These are phyloP conservation scores for Pisolithus albus DNA, from an alignment of 768 basidiomycete genomes.

Conservation along the genomic window DNA sequence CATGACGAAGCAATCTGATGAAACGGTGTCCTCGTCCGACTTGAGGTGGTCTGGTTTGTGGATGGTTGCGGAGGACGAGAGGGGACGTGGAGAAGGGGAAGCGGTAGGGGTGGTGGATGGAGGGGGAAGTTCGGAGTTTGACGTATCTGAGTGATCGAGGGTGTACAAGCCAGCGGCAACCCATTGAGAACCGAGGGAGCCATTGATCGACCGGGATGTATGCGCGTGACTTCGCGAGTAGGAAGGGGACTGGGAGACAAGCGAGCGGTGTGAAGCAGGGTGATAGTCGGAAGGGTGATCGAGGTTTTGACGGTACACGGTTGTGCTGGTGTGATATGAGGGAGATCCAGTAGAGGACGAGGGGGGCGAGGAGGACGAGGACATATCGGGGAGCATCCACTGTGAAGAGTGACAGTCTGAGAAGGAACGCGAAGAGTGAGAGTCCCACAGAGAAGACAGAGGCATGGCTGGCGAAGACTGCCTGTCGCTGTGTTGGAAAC, in stretches of 20 bases:
- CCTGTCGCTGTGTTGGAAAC: constrained; percentile 23
- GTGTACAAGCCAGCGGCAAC: constrained; percentile 25
- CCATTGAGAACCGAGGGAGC: constrained; percentile 16
- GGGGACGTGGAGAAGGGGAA: constrained; percentile 30
- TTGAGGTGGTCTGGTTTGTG: constrained; percentile 18
- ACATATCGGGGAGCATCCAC: constrained; percentile 12
- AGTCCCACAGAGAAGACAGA: constrained; percentile 15
- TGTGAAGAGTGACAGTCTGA: constrained; percentile 9
- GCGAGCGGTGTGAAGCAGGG: constrained; percentile 12
- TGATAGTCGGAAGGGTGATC: constrained; percentile 17
- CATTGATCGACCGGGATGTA: constrained; percentile 8
- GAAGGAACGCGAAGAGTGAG: background rate
- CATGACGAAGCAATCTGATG: constrained; percentile 30
- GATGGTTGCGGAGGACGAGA: constrained; percentile 28
- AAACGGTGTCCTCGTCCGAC: constrained; percentile 21
- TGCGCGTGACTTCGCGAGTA: constrained; percentile 10
- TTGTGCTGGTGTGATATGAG: constrained; percentile 2
- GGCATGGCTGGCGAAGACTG: constrained; percentile 11
- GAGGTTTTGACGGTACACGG: constrained; percentile 10
- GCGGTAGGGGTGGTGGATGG: constrained; percentile 24
- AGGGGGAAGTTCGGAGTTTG: constrained; percentile 29
- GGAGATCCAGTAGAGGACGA: constrained; percentile 19
- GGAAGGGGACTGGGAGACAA: constrained; percentile 8
- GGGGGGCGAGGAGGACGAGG: constrained; percentile 17
- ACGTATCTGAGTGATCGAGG: constrained; percentile 27